A percentile compares a stretch with the other conserved stretches of the same genome.
These are phyloP conservation scores for Hamamelis virginiana DNA, from an alignment of 164 flowering plant species.

Conservation along the genomic window DNA sequence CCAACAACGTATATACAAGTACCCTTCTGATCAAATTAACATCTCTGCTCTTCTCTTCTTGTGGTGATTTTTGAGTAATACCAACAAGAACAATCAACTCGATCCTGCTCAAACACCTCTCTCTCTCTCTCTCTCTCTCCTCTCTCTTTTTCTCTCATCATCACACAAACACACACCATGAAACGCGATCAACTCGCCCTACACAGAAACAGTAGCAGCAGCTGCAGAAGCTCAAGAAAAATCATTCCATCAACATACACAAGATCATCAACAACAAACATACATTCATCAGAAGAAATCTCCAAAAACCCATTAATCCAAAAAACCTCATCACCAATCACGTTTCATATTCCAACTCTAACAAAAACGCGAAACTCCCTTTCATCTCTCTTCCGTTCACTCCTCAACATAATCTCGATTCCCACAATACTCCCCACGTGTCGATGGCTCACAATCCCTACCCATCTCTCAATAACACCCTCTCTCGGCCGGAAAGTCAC, in stretches of 20 bases:
- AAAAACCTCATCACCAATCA: constrained; percentile 10
- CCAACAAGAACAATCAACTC: too few species aligned
- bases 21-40: too few species aligned
- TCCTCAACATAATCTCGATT: constrained; percentile 32
- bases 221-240: constrained; percentile 36
- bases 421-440: constrained; percentile 42
- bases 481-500: constrained; percentile 69
- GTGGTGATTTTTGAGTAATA: too few species aligned
- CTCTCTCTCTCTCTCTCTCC: neutral
- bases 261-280: constrained; percentile 20
- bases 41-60: too few species aligned
- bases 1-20: too few species aligned
- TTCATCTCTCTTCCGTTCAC: constrained; percentile 43
- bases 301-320: constrained; percentile 19
- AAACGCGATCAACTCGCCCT: constrained; percentile 22
- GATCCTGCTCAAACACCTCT: neutral
- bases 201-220: constrained; percentile 41
- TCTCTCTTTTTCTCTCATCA: too few species aligned
- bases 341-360: constrained; percentile 9
- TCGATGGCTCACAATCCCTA: constrained; percentile 43
- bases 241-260: constrained; percentile 40
- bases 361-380: constrained; percentile 10
- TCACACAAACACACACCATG: constrained; percentile 9
- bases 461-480: constrained; percentile 33
- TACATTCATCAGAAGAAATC: constrained; percentile 13